These are phyloP conservation scores for Psophocarpus tetragonolobus DNA, from an alignment of 306 rosid species.

Conservation along the genomic window DNA sequence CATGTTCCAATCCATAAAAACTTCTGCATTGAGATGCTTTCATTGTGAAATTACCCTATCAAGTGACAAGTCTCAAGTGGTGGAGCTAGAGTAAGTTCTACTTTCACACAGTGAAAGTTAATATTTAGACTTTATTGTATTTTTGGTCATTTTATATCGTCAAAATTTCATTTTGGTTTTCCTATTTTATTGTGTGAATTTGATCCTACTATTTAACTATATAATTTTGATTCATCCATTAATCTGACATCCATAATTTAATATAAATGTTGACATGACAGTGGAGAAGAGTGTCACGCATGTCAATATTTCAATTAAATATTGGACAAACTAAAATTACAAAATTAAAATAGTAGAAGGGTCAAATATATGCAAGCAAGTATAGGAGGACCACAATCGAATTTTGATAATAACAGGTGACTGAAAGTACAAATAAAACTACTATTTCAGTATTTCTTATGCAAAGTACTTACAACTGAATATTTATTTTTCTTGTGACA, in stretches of 20 bases:
- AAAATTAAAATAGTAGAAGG: background rate
- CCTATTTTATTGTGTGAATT: background rate
- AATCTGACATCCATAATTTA: background rate
- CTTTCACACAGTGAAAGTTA: background rate
- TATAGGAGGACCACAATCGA: background rate
- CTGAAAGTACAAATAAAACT: background rate
- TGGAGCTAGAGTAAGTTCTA: conserved; percentile 81
- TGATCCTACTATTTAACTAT: background rate
- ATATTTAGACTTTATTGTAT: background rate
- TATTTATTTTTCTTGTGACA: conserved; percentile 13
- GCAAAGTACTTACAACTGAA: background rate
- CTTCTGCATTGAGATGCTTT: conserved; percentile 54
- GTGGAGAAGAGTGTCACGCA: background rate
- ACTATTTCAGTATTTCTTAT: background rate
- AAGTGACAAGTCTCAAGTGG: conserved; percentile 45
- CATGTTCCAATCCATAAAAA: conserved; percentile 53
- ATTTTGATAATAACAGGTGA: background rate
- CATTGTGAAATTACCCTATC: conserved; percentile 48
- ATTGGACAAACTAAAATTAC: background rate
- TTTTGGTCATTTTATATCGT: background rate
- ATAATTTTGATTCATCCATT: background rate
- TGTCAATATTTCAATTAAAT: background rate
- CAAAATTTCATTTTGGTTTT: background rate
- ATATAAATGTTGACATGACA: background rate
- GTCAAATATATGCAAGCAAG: background rate